These are phyloP conservation scores for Ogataea allantospora DNA, from an alignment of 805 yeast genomes.

Conservation along the genomic window DNA sequence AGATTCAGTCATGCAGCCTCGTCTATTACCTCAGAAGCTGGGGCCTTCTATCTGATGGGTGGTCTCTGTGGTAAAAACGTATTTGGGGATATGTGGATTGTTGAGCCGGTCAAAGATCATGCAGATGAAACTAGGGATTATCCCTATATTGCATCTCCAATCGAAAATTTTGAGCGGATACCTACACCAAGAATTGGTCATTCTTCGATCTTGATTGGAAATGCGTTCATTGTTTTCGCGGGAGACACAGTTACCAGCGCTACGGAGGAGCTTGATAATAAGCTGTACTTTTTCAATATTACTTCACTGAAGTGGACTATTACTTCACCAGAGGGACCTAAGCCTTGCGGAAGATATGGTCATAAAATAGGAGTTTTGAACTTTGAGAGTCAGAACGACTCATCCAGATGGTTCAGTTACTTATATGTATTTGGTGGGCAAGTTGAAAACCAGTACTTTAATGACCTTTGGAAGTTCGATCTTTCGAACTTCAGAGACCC, in stretches of 20 bases:
- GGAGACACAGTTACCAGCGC: conserved; percentile 90
- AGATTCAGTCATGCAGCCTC: conserved; percentile 92
- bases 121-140: conserved; percentile 27
- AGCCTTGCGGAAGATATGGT: conserved; percentile 93
- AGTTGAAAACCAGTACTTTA: conserved; percentile 72
- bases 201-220: conserved; percentile 86
- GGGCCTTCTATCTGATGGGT: conserved; percentile 87
- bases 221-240: conserved; percentile 92
- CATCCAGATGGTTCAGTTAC: conserved; percentile 41
- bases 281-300: conserved; percentile 81
- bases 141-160: conserved; percentile 45
- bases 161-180: conserved; percentile 71
- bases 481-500: conserved; percentile 81
- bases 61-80: conserved; percentile 91
- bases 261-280: conserved; percentile 80
- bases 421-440: conserved; percentile 95
- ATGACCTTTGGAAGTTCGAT: conserved; percentile 84
- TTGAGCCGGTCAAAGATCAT: conserved; percentile 46
- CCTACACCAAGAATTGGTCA: conserved; percentile 98
- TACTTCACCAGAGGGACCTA: conserved; percentile 68
- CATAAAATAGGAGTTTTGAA: conserved; percentile 82
- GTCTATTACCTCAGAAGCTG: conserved; percentile 68
- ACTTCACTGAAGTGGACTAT: conserved; percentile 76
- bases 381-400: conserved; percentile 43
- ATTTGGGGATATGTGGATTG: conserved; percentile 93